Base-by-base conservation (phyloP, 768 basidiomycete species). In the Suillus clintonianus region DNA sequence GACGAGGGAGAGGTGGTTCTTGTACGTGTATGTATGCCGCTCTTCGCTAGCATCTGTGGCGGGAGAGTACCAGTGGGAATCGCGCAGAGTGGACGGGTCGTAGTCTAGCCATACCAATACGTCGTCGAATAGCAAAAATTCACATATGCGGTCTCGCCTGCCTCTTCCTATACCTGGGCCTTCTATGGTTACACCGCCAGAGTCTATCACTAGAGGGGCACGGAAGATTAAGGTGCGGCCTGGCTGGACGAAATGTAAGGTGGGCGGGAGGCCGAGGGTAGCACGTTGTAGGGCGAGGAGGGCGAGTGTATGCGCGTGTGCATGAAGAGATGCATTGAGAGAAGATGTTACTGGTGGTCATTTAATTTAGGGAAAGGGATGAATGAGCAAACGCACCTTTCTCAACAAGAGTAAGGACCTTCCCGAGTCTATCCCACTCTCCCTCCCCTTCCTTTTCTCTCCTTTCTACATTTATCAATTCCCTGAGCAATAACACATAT, bases 401-500 rank as follows among this genome's bases (percentile, higher is more conserved):
- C 4, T 89, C 87, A 2, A 94, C 89, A 14, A 93, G 82, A 0
- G 79, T 78, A 67, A 88, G 86, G 1, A 85, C 89, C 43, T 82
- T 77, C 37, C 80, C 82, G 30, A 95, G 79, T 34, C 85, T 85
- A 4, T 77, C 77, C 69, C 89, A 81, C 72, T 95, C 94, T n/a
- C 83, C 80, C 64, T 91, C 89, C 19, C 39, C 39, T 30, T 57
- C 39, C 17, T 41, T 57, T 4, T 86, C 85, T 5, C 79, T 76
- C 42, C 83, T 82, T 17, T 89, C 92, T 64, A 86, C 85, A n/a
- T 75, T 73, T 41, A 93, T 86, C 42, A 95, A 81, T 71, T 96
- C 94, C 74, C 89, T 93, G 59, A 95, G 83, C 13, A 96, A 79
- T 13, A 96, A 82, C 9, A 94, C 82, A 72, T 95, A 95, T 62